Base-by-base conservation (phyloP, 495 filamentous ascomycete genomes). In the Thozetella sp. region DNA sequence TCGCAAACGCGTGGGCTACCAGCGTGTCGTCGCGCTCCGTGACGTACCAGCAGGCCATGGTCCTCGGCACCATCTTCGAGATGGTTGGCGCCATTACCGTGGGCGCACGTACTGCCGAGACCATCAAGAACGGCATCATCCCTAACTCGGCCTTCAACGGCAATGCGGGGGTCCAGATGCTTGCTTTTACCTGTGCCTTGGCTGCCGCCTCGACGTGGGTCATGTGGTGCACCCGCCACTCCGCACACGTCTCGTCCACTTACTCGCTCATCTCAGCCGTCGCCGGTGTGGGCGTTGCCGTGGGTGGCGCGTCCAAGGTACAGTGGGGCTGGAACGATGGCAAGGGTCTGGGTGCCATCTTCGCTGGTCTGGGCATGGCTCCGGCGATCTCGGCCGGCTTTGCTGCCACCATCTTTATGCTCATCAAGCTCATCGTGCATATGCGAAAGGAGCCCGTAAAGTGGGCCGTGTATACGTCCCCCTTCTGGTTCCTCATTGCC, bases 1-100 rank as follows among this genome's bases (percentile, higher is more conserved):
- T 92, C 30, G 90, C 90, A 51, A 93, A 93, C 74, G 79, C 88
- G 22, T 91, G 84, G 79, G 88, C 88, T 0, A 90, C 88, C 62
- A 86, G 80, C 59, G 88, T 90, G 46, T 87, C 86, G 25, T 90
- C 88, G 2, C 76, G 87, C 13, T 90, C 88, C 54, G 71, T 90
- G 63, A 80, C 86, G 13, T 81, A 87, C 63, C 56, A 77, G 34
- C 86, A 89, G 76, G 88, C 88, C 53, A 90, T 90, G 88, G 55
- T 86, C 23, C 71, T 88, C 37, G 86, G 81, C 12, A 83, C 83
- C 51, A 76, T 90, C 50, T 85, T 89, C 71, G 90, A 93, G 70
- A 83, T 90, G 58, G 71, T 80, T n/a, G 89, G 88, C 37, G 84
- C 88, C 20, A 74, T 91, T 30, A 79, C 80, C 26, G 80, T 91